These are phyloP conservation scores for Phytomonas francai DNA, from an alignment of 208 protist species.

Conservation along the genomic window DNA sequence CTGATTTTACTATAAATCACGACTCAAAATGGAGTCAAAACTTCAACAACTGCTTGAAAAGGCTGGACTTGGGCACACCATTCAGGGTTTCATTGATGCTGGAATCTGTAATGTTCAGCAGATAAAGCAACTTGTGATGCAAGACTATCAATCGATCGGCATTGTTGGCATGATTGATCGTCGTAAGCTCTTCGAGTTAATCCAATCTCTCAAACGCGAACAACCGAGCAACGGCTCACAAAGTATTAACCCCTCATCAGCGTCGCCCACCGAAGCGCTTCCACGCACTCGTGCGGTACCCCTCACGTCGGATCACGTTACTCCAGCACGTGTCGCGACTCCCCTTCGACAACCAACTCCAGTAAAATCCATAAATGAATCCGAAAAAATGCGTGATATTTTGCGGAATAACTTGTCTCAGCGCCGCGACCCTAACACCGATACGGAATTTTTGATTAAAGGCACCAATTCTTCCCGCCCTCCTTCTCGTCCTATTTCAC, in stretches of 20 bases:
- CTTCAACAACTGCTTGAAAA: slow-evolving; percentile 71
- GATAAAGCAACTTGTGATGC: slow-evolving; percentile 85
- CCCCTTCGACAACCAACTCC: neutral
- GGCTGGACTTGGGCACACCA: slow-evolving; percentile 68
- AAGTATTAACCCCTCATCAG: slow-evolving; percentile 12
- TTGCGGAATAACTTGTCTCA: slow-evolving; percentile 15
- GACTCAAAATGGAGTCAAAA: slow-evolving; percentile 58
- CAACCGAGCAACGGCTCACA: slow-evolving; percentile 23
- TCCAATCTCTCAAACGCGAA: slow-evolving; percentile 85
- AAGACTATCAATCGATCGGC: slow-evolving; percentile 87
- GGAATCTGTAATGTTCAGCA: slow-evolving; percentile 61
- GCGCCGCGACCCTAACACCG: slow-evolving; percentile 43
- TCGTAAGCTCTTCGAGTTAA: slow-evolving; percentile 90
- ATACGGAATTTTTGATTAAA: neutral
- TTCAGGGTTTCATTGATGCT: slow-evolving; percentile 76
- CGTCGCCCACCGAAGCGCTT: slow-evolving; percentile 13
- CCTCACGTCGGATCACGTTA: neutral
- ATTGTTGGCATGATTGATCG: slow-evolving; percentile 87
- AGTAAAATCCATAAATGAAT: neutral
- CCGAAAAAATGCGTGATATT: slow-evolving; percentile 16
- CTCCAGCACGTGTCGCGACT: neutral
- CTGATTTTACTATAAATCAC: slow-evolving; percentile 2
- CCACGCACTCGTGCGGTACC: slow-evolving; percentile 15
- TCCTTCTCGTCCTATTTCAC: slow-evolving; percentile 25
- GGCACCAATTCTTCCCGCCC: slow-evolving; percentile 5